phyloP scores from a whole-genome alignment of 495 filamentous ascomycete genomes.

The Aspergillus mulundensis region DNA sequence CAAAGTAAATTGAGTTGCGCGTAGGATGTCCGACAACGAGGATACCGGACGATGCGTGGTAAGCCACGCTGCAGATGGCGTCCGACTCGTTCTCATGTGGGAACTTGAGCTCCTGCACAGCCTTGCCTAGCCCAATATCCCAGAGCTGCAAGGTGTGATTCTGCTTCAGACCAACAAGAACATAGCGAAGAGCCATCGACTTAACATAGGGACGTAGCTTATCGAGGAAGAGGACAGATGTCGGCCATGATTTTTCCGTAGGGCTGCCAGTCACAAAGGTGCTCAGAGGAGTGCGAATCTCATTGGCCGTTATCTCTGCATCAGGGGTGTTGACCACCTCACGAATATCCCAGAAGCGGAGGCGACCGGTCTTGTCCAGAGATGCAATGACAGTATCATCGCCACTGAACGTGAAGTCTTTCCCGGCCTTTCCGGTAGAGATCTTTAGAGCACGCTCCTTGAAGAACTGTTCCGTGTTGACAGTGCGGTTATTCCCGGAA shows the following conservation, averaged over 20 bases:
- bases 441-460: conserved; percentile 84
- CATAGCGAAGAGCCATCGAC: conserved; percentile 81
- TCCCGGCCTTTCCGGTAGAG: conserved; percentile 93
- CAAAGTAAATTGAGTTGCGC: conserved; percentile 94
- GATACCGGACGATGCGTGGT: conserved; percentile 84
- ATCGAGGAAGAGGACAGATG: conserved; percentile 91
- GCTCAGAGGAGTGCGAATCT: conserved; percentile 72
- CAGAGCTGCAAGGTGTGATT: conserved; percentile 98
- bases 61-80: conserved; percentile 92
- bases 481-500: conserved; percentile 63
- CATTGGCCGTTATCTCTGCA: conserved; percentile 54
- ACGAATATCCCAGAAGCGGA: conserved; percentile 96
- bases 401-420: conserved; percentile 96
- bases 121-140: conserved; percentile 92
- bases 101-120: conserved; percentile 94
- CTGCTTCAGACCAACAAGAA: conserved; percentile 97
- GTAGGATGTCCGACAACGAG: conserved; percentile 94
- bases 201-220: conserved; percentile 88
- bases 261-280: conserved; percentile 74
- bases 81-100: conserved; percentile 96
- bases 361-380: conserved; percentile 88
- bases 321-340: conserved; percentile 60
- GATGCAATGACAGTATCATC: conserved; percentile 93
- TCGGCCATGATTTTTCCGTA: conserved; percentile 87
- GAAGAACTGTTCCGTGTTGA: conserved; percentile 82